Evolutionary conservation across 345 rosid species (phyloP), one percentile per base, ranked within the genome.

Genomic region (Salix dunnii): DNA sequence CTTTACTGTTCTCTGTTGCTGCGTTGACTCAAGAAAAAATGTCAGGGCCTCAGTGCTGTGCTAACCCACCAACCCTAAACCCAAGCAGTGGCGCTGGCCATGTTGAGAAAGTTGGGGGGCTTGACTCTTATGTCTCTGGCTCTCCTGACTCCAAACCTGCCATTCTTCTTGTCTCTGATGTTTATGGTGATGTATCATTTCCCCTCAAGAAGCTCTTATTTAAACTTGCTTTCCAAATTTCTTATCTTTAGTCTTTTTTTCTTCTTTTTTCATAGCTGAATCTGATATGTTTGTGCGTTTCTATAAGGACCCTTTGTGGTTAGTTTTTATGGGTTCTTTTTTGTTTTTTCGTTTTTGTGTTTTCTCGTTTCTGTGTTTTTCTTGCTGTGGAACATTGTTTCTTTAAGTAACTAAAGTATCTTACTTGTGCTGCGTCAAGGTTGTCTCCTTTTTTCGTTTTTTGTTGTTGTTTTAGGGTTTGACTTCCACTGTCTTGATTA

Each of bases 1-100:
- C 20, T 6, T 18, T 49, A 18, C 2, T 49, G 55, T 18, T 49
- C 55, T 23, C 33, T 6, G 49, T 58, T 31, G 28, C n/a, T 49
- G 21, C 3, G 21, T 16, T 12, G 9, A 53, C 13, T 5, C 11
- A 28, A 20, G 42, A 68, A 36, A n/a, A 6, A 46, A 91, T 90
- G 98, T 86, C 89, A 23, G 89, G 89, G 55, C 86, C 91, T 74
- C 90, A 92, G 86, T 92, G 98, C 86, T 87, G 91, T 25, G 81
- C 81, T 71, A 90, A 89, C 84, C 97, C 98, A 60, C 97, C 95
- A 65, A 79, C 67, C 46, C 77, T 82, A 11, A 81, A 85, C 78
- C 84, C 91, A n/a, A 73, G 31, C 33, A 63, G 84, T 27, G 97
- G 97, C 42, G 81, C 79, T 25, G 97, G 99, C 6, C 83, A 84